Base-by-base conservation (phyloP, 495 filamentous ascomycete genomes). In the Hypoxylon perforatum region DNA sequence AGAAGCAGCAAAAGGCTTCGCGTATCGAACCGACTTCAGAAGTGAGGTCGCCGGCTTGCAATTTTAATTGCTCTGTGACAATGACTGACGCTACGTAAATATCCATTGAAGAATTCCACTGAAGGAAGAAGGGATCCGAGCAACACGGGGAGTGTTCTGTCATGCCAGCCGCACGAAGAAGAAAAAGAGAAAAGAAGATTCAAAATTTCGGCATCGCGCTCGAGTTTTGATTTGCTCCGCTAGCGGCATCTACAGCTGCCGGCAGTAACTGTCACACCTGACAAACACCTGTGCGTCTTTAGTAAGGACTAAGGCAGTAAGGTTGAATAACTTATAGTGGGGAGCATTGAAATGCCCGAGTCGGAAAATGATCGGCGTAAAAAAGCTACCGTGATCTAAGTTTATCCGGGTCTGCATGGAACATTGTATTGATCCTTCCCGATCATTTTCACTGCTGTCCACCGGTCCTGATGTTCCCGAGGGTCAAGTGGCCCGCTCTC, bases 101-200 rank as follows among this genome's bases (percentile, higher is more conserved):
- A 63, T 77, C 77, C 77, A 80, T 75, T 48, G 69, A 53, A 63
- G 2, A 67, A 64, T 70, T 72, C 66, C 68, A 67, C 63, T 57
- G 64, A 64, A 63, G 61, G 74, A 74, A 70, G 60, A 57, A 44
- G 53, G 79, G 74, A 77, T 65, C 60, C 70, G 73, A 79, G 80
- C 80, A 82, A 82, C 78, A 80, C 80, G 76, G 80, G 79, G 68
- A 77, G 75, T 76, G 72, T 77, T 65, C 55, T 73, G 76, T 79
- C 69, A 75, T 80, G 76, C 78, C 72, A 74, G 72, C 72, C 72
- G 72, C 72, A 75, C 72, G 62, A 75, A 63, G 72, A 73, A 72
- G 57, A 41, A 45, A 68, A 67, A 60, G 25, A 61, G 45, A 66
- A 68, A 67, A 65, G 50, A 58, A 57, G 52, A 53, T n/a, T 17